Evolutionary conservation across 805 yeast genomes (phyloP).

Genomic region (Monosporozyma yasuniensis): DNA sequence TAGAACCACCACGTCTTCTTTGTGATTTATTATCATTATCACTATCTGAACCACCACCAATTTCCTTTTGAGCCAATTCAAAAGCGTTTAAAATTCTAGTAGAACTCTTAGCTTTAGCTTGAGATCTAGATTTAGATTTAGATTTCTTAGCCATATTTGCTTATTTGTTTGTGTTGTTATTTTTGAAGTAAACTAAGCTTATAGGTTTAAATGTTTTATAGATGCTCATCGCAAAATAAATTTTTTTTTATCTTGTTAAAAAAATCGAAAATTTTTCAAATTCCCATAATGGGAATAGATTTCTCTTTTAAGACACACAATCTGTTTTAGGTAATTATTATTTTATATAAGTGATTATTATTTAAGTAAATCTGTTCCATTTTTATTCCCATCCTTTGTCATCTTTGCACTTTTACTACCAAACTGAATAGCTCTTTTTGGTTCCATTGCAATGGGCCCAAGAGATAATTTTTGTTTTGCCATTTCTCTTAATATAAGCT

Average conservation of each 20-base stretch:
- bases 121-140: conserved; percentile 22
- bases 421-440: conserved; percentile 92
- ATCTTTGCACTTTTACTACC: conserved; percentile 94
- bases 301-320: neutral
- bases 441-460: conserved; percentile 54
- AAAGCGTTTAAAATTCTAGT: conserved; percentile 42
- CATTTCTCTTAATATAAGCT: conserved; percentile 50
- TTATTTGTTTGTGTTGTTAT: neutral
- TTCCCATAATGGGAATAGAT: neutral
- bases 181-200: neutral
- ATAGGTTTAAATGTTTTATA: neutral
- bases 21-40: conserved; percentile 28
- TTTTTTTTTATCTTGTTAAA: neutral
- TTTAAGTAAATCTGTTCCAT: conserved; percentile 54
- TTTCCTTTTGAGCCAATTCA: conserved; percentile 39
- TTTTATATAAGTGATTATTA: neutral
- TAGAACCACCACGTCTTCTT: conserved; percentile 3
- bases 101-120: conserved; percentile 22
- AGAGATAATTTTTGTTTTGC: conserved; percentile 45
- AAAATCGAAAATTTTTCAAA: neutral
- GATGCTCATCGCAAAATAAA: conserved; percentile 6
- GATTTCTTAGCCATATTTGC: conserved; percentile 19
- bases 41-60: conserved; percentile 24
- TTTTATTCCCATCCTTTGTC: conserved; percentile 64
- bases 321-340: too few relatives aligned